phyloP scores from a whole-genome alignment of 768 basidiomycete species.

The Macrolepiota albuminosa region DNA sequence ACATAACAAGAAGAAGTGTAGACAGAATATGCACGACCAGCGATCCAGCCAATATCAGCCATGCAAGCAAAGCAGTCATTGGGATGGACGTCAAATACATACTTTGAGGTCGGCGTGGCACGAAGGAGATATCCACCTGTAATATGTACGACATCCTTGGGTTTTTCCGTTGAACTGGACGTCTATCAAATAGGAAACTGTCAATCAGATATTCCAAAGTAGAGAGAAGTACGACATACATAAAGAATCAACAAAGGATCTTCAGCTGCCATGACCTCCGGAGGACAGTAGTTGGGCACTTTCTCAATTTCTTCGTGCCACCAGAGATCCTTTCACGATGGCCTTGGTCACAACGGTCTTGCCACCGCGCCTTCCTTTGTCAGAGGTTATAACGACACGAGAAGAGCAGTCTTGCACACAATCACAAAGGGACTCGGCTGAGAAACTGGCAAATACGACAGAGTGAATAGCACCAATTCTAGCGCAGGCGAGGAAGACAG shows the following conservation, averaged over 20 bases:
- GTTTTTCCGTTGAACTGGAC: constrained; percentile 91
- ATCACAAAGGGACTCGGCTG: constrained; percentile 90
- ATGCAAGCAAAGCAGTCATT: too few relatives aligned
- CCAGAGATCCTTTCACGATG: constrained; percentile 93
- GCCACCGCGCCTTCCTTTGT: constrained; percentile 92
- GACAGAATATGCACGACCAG: constrained; percentile 72
- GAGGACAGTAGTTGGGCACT: constrained; percentile 21
- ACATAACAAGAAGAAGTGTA: neutral
- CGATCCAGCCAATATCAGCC: constrained; percentile 31
- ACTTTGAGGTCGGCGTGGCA: constrained; percentile 65
- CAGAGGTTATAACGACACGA: constrained; percentile 63
- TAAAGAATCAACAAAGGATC: constrained; percentile 71
- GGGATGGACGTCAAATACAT: too few relatives aligned
- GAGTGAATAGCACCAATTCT: constrained; percentile 96
- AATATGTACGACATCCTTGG: constrained; percentile 94
- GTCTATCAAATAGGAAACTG: constrained; percentile 47
- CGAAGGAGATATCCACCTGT: constrained; percentile 89
- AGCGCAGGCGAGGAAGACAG: constrained; percentile 96
- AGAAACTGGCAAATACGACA: constrained; percentile 97
- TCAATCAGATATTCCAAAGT: constrained; percentile 6
- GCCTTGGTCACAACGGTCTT: constrained; percentile 92
- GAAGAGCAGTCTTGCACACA: constrained; percentile 67
- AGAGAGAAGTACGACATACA: constrained; percentile 44
- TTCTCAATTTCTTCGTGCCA: constrained; percentile 91
- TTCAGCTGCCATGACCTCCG: too few relatives aligned